These are phyloP conservation scores for Hanseniaspora uvarum DNA, from an alignment of 1,139 yeast genomes.

Conservation along the genomic window DNA sequence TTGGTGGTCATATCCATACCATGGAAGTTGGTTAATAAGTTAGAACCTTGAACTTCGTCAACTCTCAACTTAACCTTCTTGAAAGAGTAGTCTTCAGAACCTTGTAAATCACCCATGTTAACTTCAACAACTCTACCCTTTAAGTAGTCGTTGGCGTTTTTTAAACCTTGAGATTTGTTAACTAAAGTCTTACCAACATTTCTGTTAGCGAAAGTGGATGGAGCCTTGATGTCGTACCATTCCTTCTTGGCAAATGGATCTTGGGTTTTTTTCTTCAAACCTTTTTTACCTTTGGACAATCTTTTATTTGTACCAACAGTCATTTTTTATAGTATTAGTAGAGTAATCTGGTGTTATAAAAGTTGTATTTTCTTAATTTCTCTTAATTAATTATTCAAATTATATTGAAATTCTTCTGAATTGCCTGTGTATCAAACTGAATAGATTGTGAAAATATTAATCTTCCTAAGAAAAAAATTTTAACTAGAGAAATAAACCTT, in stretches of 20 bases:
- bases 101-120: slow-evolving; percentile 81
- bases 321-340: slow-evolving; percentile 37
- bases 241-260: slow-evolving; percentile 94
- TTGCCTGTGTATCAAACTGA: neutral
- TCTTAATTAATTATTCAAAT: neutral
- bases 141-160: slow-evolving; percentile 84
- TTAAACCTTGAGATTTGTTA: slow-evolving; percentile 87
- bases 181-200: slow-evolving; percentile 89
- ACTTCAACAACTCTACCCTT: slow-evolving; percentile 86
- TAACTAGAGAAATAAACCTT: neutral
- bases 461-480: neutral
- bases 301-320: slow-evolving; percentile 97
- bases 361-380: neutral
- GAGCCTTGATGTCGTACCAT: slow-evolving; percentile 92
- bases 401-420: too few relatives aligned
- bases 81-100: slow-evolving; percentile 86
- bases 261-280: slow-evolving; percentile 88
- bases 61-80: slow-evolving; percentile 83
- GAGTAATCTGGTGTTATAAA: slow-evolving; percentile 14
- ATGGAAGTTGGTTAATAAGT: slow-evolving; percentile 89
- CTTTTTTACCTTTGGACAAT: slow-evolving; percentile 92
- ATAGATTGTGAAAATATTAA: neutral
- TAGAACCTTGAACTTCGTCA: slow-evolving; percentile 88
- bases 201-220: slow-evolving; percentile 88
- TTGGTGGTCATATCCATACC: slow-evolving; percentile 87